Evolutionary conservation across 768 basidiomycete genomes (phyloP).

Genomic region (Lactarius evosmus): DNA sequence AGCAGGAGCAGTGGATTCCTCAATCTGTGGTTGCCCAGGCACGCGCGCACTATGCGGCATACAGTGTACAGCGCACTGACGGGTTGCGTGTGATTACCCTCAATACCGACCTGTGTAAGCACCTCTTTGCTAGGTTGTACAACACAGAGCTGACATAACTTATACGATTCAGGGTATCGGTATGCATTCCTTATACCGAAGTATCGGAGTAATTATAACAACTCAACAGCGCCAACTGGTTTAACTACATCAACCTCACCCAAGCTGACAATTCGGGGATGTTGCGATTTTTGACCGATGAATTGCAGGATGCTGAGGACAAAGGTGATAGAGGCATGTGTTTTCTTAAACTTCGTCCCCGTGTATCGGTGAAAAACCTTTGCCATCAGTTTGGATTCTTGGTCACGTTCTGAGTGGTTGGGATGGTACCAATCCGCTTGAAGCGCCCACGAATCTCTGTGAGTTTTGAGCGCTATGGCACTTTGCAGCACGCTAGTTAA

Average conservation of each 20-base stretch:
- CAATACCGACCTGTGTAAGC: conserved; percentile 73
- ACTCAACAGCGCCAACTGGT: conserved; percentile 55
- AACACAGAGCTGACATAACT: conserved; percentile 3
- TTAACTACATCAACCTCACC: conserved; percentile 75
- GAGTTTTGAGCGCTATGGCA: conserved; percentile 30
- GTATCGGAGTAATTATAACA: background rate
- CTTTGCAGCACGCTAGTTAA: background rate
- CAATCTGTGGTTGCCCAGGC: conserved; percentile 53
- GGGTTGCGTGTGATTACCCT: conserved; percentile 70
- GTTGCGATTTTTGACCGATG: conserved; percentile 73
- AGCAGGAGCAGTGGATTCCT: conserved; percentile 67
- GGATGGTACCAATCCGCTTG: conserved; percentile 66
- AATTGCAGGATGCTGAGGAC: conserved; percentile 77
- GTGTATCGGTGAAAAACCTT: background rate
- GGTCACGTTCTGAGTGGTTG: conserved; percentile 61
- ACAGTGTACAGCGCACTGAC: conserved; percentile 62
- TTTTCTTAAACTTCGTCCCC: background rate
- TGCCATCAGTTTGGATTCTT: conserved; percentile 45
- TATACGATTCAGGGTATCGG: conserved; percentile 27
- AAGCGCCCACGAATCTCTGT: conserved; percentile 70
- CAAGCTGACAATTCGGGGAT: conserved; percentile 69
- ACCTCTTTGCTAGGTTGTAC: conserved; percentile 23
- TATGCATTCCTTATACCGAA: conserved; percentile 26
- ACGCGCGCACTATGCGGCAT: conserved; percentile 66
- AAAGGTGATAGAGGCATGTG: conserved; percentile 59